A percentile compares a stretch with the other conserved stretches of the same genome.
Evolutionary conservation across 208 protist genomes (phyloP).

Genomic region (Acanthamoeba polyphaga): DNA sequence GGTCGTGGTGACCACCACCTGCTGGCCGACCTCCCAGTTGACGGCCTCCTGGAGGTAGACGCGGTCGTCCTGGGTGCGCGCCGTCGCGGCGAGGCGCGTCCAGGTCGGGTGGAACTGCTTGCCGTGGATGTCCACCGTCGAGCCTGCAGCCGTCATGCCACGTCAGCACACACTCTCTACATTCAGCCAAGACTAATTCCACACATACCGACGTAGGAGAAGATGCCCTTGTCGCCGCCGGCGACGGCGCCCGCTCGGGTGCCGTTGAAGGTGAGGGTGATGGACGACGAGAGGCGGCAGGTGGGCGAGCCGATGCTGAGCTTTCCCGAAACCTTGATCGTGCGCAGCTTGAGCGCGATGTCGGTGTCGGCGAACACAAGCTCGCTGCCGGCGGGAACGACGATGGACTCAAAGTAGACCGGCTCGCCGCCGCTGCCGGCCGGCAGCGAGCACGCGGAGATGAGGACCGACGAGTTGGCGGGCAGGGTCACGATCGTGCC

Average conservation of each 20-base stretch:
- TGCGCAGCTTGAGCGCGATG: conserved; percentile 72
- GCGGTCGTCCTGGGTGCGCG: conserved; percentile 56
- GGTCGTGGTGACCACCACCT: conserved; percentile 85
- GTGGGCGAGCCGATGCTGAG: conserved; percentile 78
- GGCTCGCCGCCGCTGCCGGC: neutral
- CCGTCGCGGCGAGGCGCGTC: conserved; percentile 79
- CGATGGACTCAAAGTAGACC: conserved; percentile 75
- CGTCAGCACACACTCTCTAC: neutral
- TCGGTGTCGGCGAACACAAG: conserved; percentile 80
- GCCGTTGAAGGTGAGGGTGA: conserved; percentile 80
- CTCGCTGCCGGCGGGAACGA: conserved; percentile 64
- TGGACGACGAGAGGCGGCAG: conserved; percentile 65
- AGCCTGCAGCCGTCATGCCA: neutral
- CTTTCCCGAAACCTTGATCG: conserved; percentile 76
- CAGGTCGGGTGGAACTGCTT: conserved; percentile 83
- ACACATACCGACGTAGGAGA: neutral
- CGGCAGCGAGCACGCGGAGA: conserved; percentile 70
- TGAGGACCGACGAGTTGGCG: conserved; percentile 43
- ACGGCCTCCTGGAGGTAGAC: conserved; percentile 81
- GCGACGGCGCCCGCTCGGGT: neutral
- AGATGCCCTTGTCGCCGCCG: neutral
- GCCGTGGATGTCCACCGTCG: conserved; percentile 78
- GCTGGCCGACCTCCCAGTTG: conserved; percentile 85
- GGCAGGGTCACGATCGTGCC: conserved; percentile 34
- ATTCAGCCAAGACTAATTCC: too few relatives aligned